These are phyloP conservation scores for barley (Hordeum vulgare) DNA, from an alignment of 176 grass and related monocot species.

Conservation along the genomic window MorexV3_pseudomolecules_assembly NC_058524.1:612785228-612785727, in stretches of 20 bases:
- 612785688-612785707: constrained; percentile 79
- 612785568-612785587: not conserved
- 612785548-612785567: not conserved
- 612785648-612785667: constrained; percentile 58
- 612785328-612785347: not conserved
- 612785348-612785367: not conserved
- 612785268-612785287: constrained; percentile 83
- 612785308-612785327: not conserved
- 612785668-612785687: constrained; percentile 85
- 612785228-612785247: constrained; percentile 94
- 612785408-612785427: constrained; percentile 91
- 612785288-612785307: constrained; percentile 71
- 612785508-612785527: not conserved
- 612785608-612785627: not conserved
- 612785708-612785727: constrained; percentile 90
- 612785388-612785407: constrained; percentile 94
- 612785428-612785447: constrained; percentile 87
- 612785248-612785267: constrained; percentile 93
- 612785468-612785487: constrained; percentile 71
- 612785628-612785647: not conserved
- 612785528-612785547: not conserved
- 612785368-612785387: constrained; percentile 33
- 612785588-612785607: not conserved
- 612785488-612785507: constrained; percentile 17
- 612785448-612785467: constrained; percentile 93